These are phyloP conservation scores for Suhomyces bolitotheri DNA, from an alignment of 1,139 yeast species.

Conservation along the genomic window DNA sequence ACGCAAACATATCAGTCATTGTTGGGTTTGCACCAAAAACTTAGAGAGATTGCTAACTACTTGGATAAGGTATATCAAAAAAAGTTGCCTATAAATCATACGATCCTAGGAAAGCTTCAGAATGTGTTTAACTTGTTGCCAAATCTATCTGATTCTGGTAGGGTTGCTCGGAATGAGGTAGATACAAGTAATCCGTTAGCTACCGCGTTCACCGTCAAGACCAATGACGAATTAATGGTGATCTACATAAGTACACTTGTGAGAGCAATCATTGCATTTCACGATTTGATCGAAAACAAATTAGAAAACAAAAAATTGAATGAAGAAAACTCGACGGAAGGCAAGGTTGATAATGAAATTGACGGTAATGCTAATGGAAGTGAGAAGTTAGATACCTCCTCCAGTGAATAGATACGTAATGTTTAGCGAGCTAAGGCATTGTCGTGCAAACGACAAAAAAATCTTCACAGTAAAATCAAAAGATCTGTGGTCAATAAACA, in stretches of 20 bases:
- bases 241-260: conserved; percentile 87
- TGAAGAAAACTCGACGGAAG: conserved; percentile 32
- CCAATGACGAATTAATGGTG: conserved; percentile 95
- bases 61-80: conserved; percentile 72
- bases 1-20: conserved; percentile 89
- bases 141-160: conserved; percentile 53
- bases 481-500: not conserved
- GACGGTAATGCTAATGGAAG: not conserved
- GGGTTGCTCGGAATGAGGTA: conserved; percentile 10
- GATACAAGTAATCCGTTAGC: conserved; percentile 51
- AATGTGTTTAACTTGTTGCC: conserved; percentile 94
- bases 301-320: conserved; percentile 69
- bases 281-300: conserved; percentile 94
- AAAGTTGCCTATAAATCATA: conserved; percentile 83
- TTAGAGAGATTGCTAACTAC: conserved; percentile 77
- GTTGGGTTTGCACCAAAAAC: conserved; percentile 79
- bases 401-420: conserved; percentile 3
- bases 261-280: conserved; percentile 93
- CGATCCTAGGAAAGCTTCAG: conserved; percentile 87
- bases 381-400: not conserved
- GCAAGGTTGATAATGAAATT: conserved; percentile 1
- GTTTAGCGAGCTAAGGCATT: not conserved
- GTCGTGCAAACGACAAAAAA: conserved; percentile 7
- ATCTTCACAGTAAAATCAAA: not conserved
- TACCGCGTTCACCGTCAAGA: conserved; percentile 84